Evolutionary conservation across 2,329 filamentous ascomycete genomes (phyloP), one percentile per base, ranked within the genome.

Genomic region (Colletotrichum lini): DNA sequence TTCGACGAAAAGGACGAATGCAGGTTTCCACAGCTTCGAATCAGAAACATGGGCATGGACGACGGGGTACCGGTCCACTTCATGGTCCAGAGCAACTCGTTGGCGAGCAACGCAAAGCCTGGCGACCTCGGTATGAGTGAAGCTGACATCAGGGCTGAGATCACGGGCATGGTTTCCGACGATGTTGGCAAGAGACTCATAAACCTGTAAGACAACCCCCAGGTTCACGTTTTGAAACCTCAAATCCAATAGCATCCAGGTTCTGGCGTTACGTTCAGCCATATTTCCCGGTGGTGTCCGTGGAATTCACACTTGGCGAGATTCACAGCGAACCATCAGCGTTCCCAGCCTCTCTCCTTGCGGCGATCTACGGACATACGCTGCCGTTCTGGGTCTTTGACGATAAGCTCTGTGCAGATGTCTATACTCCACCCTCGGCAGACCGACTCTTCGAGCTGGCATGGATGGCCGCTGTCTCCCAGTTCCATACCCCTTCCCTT

Each of bases 221-320:
- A 8, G 3, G 4, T 16, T 40, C 18, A 1, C n/a, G 5, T 40
- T 10, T 26, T 26, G 1, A 26, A 4, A 23, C 23, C 23, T 23
- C 23, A 26, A 26, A 26, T 26, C 4, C 3, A 26, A 26, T 4
- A 26, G 3, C 26, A 4, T 3, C 10, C n/a, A 61, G 67, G 21
- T 70, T 70, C n/a, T 70, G 67, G 67, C 57, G 44, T 12, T 70
- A 67, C 10, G 42, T 70, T 0, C 67, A 70, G 23, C 67, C 67
- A 5, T 70, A 70, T 26, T 70, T 70, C 10, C 67, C 67, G 1
- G n/a, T 67, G 6, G 38, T 70, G 2, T 70, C 67, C 1, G 42
- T 47, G 13, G 63, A 70, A 26, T 26, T 45, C 35, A 57, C 56
- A 5, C 16, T 45, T 2, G 15, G 16, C 2, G 30, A 50, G 7